A percentile compares a stretch with the other conserved stretches of the same genome.
phyloP scores from a whole-genome alignment of 2,329 filamentous ascomycete genomes.

The Paraphaeosphaeria minitans region DNA sequence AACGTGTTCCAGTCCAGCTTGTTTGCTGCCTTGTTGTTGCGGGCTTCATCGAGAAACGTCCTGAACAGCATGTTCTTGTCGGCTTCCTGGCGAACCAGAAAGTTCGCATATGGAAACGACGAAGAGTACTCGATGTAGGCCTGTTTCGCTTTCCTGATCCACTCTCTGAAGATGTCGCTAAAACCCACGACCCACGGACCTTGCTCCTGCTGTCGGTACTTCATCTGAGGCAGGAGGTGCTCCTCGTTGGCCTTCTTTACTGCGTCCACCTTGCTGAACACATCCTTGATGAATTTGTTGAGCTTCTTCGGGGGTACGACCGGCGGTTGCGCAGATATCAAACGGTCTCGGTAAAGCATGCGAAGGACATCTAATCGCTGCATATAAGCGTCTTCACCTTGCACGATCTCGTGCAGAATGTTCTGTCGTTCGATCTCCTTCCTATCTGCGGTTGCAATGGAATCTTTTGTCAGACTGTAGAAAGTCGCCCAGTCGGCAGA shows the following conservation, averaged over 20 bases:
- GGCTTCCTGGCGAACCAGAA: slow-evolving; percentile 81
- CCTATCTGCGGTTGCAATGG: slow-evolving; percentile 71
- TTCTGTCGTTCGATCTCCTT: slow-evolving; percentile 95
- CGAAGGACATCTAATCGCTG: slow-evolving; percentile 85
- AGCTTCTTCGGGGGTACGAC: slow-evolving; percentile 81
- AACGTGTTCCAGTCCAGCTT: slow-evolving; percentile 94
- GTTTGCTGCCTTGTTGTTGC: slow-evolving; percentile 76
- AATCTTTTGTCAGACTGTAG: slow-evolving; percentile 81
- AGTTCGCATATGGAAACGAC: slow-evolving; percentile 82
- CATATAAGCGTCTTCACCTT: slow-evolving; percentile 90
- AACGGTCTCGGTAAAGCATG: slow-evolving; percentile 81
- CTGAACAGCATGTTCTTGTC: slow-evolving; percentile 85
- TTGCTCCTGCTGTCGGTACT: slow-evolving; percentile 96
- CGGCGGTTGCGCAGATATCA: slow-evolving; percentile 73
- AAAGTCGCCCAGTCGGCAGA: slow-evolving; percentile 87
- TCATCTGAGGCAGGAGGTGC: slow-evolving; percentile 87
- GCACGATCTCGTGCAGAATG: slow-evolving; percentile 92
- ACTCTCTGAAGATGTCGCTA: slow-evolving; percentile 96
- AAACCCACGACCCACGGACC: slow-evolving; percentile 93
- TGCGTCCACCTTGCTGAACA: slow-evolving; percentile 89
- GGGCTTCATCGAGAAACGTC: slow-evolving; percentile 80
- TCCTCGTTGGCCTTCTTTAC: slow-evolving; percentile 93
- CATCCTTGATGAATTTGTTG: slow-evolving; percentile 78
- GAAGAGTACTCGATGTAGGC: slow-evolving; percentile 93
- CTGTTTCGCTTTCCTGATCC: slow-evolving; percentile 90